These are phyloP conservation scores for Stellera chamaejasme DNA, from an alignment of 345 rosid species.

Conservation along the genomic window DNA sequence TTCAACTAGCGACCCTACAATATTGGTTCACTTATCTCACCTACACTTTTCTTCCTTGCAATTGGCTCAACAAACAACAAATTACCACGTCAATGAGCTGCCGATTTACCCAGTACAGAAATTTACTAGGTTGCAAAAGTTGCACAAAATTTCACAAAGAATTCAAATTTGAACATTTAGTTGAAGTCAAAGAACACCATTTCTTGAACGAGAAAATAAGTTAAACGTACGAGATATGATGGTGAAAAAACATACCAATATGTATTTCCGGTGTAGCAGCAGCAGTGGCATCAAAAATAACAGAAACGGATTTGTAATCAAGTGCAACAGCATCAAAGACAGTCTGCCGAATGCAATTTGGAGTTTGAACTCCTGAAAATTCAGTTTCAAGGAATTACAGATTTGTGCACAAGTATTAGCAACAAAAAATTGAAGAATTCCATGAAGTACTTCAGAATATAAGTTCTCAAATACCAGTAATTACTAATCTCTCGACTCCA, in stretches of 20 bases:
- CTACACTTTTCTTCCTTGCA: too few relatives aligned
- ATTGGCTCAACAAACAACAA: too few relatives aligned
- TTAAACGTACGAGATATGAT: not conserved
- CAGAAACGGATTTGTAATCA: slow-evolving; percentile 48
- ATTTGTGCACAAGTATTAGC: not conserved
- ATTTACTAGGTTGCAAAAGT: too few relatives aligned
- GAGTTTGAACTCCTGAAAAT: slow-evolving; percentile 69
- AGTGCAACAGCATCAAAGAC: slow-evolving; percentile 81
- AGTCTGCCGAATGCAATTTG: slow-evolving; percentile 79
- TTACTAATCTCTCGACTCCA: slow-evolving; percentile 41
- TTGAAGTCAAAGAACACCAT: too few relatives aligned
- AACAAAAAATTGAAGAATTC: not conserved
- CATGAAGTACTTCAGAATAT: not conserved
- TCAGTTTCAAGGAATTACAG: slow-evolving; percentile 3
- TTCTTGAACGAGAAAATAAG: too few relatives aligned
- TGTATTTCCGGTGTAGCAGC: slow-evolving; percentile 82
- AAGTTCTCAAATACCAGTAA: slow-evolving; percentile 41
- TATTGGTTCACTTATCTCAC: too few relatives aligned
- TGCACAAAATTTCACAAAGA: too few relatives aligned
- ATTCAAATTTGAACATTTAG: too few relatives aligned
- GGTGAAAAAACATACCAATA: slow-evolving; percentile 28
- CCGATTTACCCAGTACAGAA: too few relatives aligned
- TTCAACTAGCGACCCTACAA: too few relatives aligned
- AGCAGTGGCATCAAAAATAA: slow-evolving; percentile 78
- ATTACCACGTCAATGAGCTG: too few relatives aligned